Evolutionary conservation across 371 early-diverging fungal genomes (phyloP), one percentile per base, ranked within the genome.

Genomic region (Conidiobolus incongruus): DNA sequence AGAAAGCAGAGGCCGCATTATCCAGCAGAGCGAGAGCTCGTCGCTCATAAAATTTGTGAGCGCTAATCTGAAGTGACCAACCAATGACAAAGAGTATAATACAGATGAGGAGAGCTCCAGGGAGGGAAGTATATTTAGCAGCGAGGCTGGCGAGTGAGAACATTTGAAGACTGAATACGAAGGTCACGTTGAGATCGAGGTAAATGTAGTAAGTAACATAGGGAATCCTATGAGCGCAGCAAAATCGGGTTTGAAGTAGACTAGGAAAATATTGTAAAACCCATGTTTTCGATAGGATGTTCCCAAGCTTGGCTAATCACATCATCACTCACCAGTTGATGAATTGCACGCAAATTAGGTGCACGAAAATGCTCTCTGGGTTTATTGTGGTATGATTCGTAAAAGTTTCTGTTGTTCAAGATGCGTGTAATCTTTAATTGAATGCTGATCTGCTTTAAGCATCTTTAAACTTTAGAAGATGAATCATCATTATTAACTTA

Each of bases 61-160:
- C 85, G 41, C 75, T 49, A 55, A 94, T 82, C 59, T 93, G 94
- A n/a, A 70, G 57, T 23, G 81, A 63, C 95, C 95, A 94, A 16
- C 77, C 57, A 38, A 54, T 24, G 21, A 78, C 55, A 53, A 84
- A 86, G 29, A 83, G 46, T 13, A 35, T 51, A 8, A 70, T 31
- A 1, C 75, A 72, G 43, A 67, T 53, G 10, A 50, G 47, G 33
- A 61, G 57, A 31, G 77, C 74, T 37, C 68, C 53, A 1, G 66
- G 58, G 20, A 61, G 50, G 6, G 50, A 35, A 8, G 57, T 59
- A 37, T 74, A 74, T 20, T 62, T 36, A 4, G 71, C 74, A 19
- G 79, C 72, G 38, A 69, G 59, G 34, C 65, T 64, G 29, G 66
- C 59, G 52, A 72, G 56, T 8, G 54, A 49, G 37, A 71, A 60